Evolutionary conservation across 768 basidiomycete species (phyloP).

Genomic region (Pleurotus ostreatus): DNA sequence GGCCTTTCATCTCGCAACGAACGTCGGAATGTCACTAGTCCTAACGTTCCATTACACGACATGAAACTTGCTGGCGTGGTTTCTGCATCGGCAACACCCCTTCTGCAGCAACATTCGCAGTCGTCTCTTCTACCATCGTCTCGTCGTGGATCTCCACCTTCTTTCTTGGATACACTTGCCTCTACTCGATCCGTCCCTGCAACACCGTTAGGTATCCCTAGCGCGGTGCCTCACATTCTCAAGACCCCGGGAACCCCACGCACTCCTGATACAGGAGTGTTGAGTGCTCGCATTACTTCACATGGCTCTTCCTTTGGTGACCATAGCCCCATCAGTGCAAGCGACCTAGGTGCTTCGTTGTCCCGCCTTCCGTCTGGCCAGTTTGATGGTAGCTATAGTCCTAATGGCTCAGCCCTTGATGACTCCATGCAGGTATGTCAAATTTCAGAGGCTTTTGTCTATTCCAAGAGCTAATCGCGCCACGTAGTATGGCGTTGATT

Average conservation of each 20-base stretch:
- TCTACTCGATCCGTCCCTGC: constrained; percentile 81
- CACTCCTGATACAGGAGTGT: constrained; percentile 51
- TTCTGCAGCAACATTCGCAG: constrained; percentile 59
- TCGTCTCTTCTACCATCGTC: constrained; percentile 48
- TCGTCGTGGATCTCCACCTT: constrained; percentile 72
- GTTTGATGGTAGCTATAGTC: constrained; percentile 57
- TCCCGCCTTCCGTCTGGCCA: constrained; percentile 60
- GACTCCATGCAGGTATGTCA: constrained; percentile 48
- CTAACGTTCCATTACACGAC: constrained; percentile 55
- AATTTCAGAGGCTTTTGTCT: constrained; percentile 6
- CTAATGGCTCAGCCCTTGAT: constrained; percentile 46
- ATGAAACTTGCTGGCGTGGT: constrained; percentile 41
- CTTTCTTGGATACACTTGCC: constrained; percentile 55
- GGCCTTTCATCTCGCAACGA: constrained; percentile 50
- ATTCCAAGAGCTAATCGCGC: constrained; percentile 19
- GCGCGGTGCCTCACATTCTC: constrained; percentile 43
- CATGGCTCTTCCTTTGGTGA: constrained; percentile 46
- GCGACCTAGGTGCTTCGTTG: constrained; percentile 68
- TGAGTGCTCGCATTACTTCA: constrained; percentile 61
- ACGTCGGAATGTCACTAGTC: constrained; percentile 72
- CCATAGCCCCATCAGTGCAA: constrained; percentile 36
- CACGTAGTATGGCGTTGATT: constrained; percentile 53
- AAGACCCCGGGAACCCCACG: constrained; percentile 71
- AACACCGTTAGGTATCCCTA: constrained; percentile 65
- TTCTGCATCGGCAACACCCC: constrained; percentile 63